Base-by-base conservation (phyloP, 2,329 filamentous ascomycete species). In the Aspergillus viridinutans region DNA sequence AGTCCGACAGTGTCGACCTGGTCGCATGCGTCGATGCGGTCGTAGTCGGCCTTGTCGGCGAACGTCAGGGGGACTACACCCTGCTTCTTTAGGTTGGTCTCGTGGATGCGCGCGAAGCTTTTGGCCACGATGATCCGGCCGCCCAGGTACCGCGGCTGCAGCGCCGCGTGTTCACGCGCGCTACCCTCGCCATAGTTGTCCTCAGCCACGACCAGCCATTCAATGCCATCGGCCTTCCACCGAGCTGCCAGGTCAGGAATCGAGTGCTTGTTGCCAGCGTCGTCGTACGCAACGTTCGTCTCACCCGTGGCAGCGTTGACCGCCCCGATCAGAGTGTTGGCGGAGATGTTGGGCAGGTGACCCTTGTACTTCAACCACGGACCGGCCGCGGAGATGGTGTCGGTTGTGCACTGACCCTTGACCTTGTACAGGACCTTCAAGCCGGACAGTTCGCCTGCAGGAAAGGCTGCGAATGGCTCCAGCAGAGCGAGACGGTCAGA, bases 301-400 rank as follows among this genome's bases (percentile, higher is more conserved):
- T 96, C 92, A 65, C 88, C 89, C 0, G 93, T 99, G 61, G 90
- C 90, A 47, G 90, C 92, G 75, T 97, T 97, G 72, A 92, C 83
- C 58, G 94, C 94, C 54, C 92, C 94, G 77, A 97, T 97, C 64
- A 99, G 85, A 2, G 94, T 99, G 83, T 99, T 99, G 72, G 91
- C 91, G 66, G 88, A 90, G 75, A 99, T 99, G 81, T 99, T 99
- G 74, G 94, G 91, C 61, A 99, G 85, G 76, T 99, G 94, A 61
- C 94, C 94, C 82, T 97, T 97, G 85, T 97, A 99, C 78, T 97
- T 97, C 65, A 99, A 85, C 93, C 93, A 97, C 17, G 93, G 93
- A 5, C 93, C 93, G 1, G 93, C 93, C 35, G 93, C 93, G 40
- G 92, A 97, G 76, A 99, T 99, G 67, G 94, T 97, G 77, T 99